phyloP scores from a whole-genome alignment of 495 filamentous ascomycete genomes.

The Neurospora intermedia region DNA sequence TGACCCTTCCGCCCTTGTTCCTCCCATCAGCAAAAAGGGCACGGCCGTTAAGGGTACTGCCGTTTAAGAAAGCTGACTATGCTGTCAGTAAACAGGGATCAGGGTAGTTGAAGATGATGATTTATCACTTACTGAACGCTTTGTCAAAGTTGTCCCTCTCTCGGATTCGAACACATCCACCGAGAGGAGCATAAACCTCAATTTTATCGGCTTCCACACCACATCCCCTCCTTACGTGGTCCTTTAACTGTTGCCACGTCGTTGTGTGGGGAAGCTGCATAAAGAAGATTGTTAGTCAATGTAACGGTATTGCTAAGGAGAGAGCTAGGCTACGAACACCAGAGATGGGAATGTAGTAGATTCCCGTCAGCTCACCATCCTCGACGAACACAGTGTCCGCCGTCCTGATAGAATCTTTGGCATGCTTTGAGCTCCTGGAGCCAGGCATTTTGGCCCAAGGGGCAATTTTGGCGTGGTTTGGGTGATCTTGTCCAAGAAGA shows the following conservation, averaged over 20 bases:
- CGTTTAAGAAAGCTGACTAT: constrained; percentile 9
- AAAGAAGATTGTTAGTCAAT: background rate
- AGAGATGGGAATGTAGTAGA: constrained; percentile 16
- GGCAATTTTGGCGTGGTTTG: background rate
- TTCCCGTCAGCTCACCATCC: constrained; percentile 8
- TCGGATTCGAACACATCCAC: constrained; percentile 12
- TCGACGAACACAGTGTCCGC: constrained; percentile 5
- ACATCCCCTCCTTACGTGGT: background rate
- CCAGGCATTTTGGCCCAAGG: background rate
- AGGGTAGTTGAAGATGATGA: background rate
- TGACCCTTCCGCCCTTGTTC: constrained; percentile 5
- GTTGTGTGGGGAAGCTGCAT: constrained; percentile 12
- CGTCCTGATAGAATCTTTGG: background rate
- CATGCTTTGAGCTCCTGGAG: background rate
- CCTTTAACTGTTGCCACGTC: constrained; percentile 15
- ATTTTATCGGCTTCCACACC: constrained; percentile 11
- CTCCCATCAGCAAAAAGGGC: constrained; percentile 11
- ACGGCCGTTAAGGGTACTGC: constrained; percentile 11
- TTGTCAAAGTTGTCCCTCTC: constrained; percentile 15
- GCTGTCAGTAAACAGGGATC: background rate
- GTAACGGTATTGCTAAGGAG: background rate
- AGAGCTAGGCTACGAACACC: constrained; percentile 8
- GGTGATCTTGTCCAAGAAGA: background rate
- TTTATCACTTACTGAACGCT: constrained; percentile 8
- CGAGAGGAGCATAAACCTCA: constrained; percentile 12